These are phyloP conservation scores for Coemansia sp. DNA, from an alignment of 192 early-diverging fungal genomes.

Conservation along the genomic window DNA sequence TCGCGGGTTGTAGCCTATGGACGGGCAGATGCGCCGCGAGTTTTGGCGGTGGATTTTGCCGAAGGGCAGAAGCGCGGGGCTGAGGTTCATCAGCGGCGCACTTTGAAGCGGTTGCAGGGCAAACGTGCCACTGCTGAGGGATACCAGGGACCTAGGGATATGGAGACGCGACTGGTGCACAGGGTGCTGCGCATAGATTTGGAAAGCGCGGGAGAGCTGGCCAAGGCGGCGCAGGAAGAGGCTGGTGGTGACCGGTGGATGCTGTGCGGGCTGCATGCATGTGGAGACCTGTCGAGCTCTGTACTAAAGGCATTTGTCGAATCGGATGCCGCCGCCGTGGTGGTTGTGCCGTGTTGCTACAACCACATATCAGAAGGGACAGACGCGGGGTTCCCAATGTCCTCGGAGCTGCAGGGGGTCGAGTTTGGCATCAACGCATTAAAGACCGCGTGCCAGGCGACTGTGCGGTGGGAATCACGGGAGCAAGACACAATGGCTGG, in stretches of 20 bases:
- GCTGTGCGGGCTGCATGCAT: constrained; percentile 81
- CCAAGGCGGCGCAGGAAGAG: neutral
- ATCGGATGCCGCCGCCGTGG: constrained; percentile 57
- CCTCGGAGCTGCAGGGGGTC: constrained; percentile 10
- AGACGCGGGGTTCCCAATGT: constrained; percentile 33
- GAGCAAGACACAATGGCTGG: constrained; percentile 56
- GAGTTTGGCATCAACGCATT: constrained; percentile 61
- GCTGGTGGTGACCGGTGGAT: constrained; percentile 53
- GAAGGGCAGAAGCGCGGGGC: constrained; percentile 41
- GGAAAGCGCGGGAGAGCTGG: constrained; percentile 19
- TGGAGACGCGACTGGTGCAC: constrained; percentile 23
- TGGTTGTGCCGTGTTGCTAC: constrained; percentile 85
- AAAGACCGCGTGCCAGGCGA: constrained; percentile 79
- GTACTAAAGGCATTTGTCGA: constrained; percentile 68
- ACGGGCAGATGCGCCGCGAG: constrained; percentile 2
- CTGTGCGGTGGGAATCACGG: constrained; percentile 70
- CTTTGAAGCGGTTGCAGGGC: constrained; percentile 22
- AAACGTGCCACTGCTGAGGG: constrained; percentile 21
- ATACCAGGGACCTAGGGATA: constrained; percentile 15
- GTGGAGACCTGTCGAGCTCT: constrained; percentile 77
- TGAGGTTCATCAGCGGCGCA: constrained; percentile 23
- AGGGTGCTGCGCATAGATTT: constrained; percentile 21
- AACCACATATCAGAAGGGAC: constrained; percentile 67
- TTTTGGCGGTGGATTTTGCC: constrained; percentile 42
- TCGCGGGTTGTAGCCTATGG: constrained; percentile 47